phyloP scores from a whole-genome alignment of 208 protist genomes.

The Acanthamoeba sp. region DNA sequence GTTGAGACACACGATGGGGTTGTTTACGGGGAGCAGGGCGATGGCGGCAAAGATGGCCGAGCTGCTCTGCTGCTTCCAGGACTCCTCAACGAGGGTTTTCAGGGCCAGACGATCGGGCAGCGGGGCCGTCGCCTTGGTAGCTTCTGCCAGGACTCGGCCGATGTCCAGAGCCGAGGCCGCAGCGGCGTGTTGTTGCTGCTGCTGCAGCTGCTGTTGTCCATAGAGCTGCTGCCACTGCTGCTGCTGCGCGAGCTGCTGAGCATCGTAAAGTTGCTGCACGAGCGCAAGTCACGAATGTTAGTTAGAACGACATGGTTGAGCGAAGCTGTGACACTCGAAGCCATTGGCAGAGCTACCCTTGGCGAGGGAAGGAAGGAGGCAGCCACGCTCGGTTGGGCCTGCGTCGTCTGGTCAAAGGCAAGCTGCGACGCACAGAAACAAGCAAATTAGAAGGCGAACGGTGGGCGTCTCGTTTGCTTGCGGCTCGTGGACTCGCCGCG shows the following conservation, averaged over 20 bases:
- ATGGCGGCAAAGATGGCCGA: conserved; percentile 23
- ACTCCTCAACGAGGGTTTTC: conserved; percentile 20
- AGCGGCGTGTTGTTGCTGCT: background rate
- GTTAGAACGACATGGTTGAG: too few species aligned
- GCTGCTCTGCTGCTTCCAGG: conserved; percentile 42
- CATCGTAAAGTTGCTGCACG: too few species aligned
- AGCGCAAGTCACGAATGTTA: too few species aligned
- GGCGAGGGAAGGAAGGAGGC: background rate
- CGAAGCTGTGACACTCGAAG: too few species aligned
- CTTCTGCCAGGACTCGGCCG: background rate
- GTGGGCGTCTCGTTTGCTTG: too few species aligned
- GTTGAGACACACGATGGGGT: conserved; percentile 50
- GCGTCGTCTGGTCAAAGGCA: background rate
- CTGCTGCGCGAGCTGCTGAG: background rate
- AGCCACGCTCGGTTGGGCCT: background rate
- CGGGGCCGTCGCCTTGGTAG: conserved; percentile 25
- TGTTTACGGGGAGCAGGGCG: background rate
- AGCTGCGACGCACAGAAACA: background rate
- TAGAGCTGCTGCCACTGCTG: background rate
- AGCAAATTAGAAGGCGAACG: background rate
- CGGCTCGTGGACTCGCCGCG: background rate
- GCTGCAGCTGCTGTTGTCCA: background rate
- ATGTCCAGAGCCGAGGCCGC: background rate
- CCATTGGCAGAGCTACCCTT: background rate
- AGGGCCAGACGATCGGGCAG: conserved; percentile 1